Percentiles rank a stretch among this genome's conserved stretches.
Evolutionary conservation across 176 grass and related monocot genomes (phyloP).

Genomic region (Bothriochloa decipiens): DNA sequence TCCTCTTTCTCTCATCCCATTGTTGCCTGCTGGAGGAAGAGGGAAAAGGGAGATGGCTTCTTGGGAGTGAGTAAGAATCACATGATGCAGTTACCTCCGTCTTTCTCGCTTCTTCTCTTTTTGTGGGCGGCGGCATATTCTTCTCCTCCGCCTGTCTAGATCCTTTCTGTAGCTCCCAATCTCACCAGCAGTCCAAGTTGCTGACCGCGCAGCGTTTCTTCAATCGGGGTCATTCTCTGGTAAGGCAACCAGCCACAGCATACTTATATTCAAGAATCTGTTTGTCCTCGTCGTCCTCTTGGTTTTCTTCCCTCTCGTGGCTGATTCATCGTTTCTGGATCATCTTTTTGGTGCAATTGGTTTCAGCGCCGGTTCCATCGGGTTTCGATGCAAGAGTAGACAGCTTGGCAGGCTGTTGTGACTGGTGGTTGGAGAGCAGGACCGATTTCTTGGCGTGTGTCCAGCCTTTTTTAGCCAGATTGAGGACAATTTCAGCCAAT

Average conservation of each 20-base stretch:
- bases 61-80: constrained; percentile 41
- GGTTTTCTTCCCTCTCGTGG: background rate
- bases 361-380: background rate
- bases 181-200: constrained; percentile 3
- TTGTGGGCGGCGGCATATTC: constrained; percentile 34
- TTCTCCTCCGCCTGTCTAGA: constrained; percentile 43
- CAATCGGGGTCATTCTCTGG: background rate
- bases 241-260: constrained; percentile 37
- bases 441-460: background rate
- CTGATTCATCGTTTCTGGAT: constrained; percentile 36
- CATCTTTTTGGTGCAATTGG: constrained; percentile 5
- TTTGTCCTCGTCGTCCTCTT: background rate
- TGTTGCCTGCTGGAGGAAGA: background rate
- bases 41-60: constrained; percentile 20
- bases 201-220: constrained; percentile 23
- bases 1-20: constrained; percentile 25
- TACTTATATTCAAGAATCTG: constrained; percentile 4
- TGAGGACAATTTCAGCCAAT: constrained; percentile 31
- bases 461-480: background rate
- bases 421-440: constrained; percentile 28
- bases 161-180: constrained; percentile 49
- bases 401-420: constrained; percentile 19
- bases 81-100: constrained; percentile 23
- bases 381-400: constrained; percentile 18
- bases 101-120: background rate